Percentiles rank a stretch among this genome's conserved stretches.
These are phyloP conservation scores for Hypoxylon sp. DNA, from an alignment of 2,329 filamentous ascomycete species.

Conservation along the genomic window DNA sequence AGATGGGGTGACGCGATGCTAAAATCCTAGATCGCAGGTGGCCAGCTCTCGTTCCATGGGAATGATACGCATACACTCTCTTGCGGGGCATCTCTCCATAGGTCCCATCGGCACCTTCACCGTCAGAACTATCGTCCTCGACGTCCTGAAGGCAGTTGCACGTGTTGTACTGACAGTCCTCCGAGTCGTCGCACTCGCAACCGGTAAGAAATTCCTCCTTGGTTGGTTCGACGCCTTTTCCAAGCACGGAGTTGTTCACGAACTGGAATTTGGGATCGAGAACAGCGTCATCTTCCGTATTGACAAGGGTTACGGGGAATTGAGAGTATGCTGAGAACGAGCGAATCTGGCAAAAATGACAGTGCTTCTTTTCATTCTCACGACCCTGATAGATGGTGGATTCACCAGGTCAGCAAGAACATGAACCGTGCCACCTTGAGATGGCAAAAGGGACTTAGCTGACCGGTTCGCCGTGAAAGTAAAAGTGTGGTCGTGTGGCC, in stretches of 20 bases:
- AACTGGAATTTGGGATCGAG: constrained; percentile 73
- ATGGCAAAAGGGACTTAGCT: constrained; percentile 25
- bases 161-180: constrained; percentile 71
- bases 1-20: constrained; percentile 69
- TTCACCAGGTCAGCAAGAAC: constrained; percentile 4
- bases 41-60: constrained; percentile 60
- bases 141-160: constrained; percentile 72
- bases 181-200: constrained; percentile 70
- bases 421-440: not conserved
- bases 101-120: constrained; percentile 55
- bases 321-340: constrained; percentile 58
- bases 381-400: constrained; percentile 5
- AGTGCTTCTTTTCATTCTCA: constrained; percentile 54
- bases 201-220: constrained; percentile 71
- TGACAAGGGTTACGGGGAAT: constrained; percentile 69
- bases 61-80: constrained; percentile 70
- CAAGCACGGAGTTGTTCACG: constrained; percentile 68
- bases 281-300: constrained; percentile 64
- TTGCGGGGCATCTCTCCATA: constrained; percentile 45
- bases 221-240: constrained; percentile 66
- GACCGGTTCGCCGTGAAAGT: constrained; percentile 55
- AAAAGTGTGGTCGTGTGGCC: constrained; percentile 59
- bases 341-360: constrained; percentile 70
- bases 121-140: constrained; percentile 57
- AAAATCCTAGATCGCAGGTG: constrained; percentile 62